phyloP scores from a whole-genome alignment of 768 basidiomycete species.

The Cyclocybe aegerita region DNA sequence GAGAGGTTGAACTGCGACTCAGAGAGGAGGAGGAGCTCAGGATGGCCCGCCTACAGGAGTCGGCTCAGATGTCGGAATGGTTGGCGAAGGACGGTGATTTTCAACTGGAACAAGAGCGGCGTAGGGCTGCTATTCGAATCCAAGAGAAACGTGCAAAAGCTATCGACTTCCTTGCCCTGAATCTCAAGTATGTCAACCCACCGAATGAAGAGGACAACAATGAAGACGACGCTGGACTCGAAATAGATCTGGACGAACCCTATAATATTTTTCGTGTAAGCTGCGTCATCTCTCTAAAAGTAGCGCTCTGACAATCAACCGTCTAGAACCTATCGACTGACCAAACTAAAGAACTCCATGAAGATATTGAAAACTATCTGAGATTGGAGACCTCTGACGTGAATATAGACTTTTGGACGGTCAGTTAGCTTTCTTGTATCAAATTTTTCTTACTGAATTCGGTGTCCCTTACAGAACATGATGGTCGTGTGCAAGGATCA shows the following conservation, averaged over 20 bases:
- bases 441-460: not conserved
- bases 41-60: slow-evolving; percentile 88
- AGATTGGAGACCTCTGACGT: slow-evolving; percentile 79
- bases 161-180: slow-evolving; percentile 96
- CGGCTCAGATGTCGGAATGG: slow-evolving; percentile 98
- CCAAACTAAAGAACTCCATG: slow-evolving; percentile 91
- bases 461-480: slow-evolving; percentile 68
- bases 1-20: slow-evolving; percentile 85
- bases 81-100: slow-evolving; percentile 96
- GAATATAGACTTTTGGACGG: slow-evolving; percentile 98
- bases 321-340: slow-evolving; percentile 76
- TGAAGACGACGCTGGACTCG: slow-evolving; percentile 71
- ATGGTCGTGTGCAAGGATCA: slow-evolving; percentile 95
- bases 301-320: slow-evolving; percentile 9
- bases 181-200: slow-evolving; percentile 88
- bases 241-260: slow-evolving; percentile 98
- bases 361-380: slow-evolving; percentile 92
- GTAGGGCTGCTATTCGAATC: slow-evolving; percentile 89
- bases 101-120: slow-evolving; percentile 91
- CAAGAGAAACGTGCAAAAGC: slow-evolving; percentile 97
- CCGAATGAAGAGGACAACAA: slow-evolving; percentile 66
- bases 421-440: slow-evolving; percentile 31
- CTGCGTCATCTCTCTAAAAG: slow-evolving; percentile 8
- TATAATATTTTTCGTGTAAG: slow-evolving; percentile 95
- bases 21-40: slow-evolving; percentile 92